Conservation (phyloP, 768 basidiomycete species). For the Lepiota subincarnata region DNA sequence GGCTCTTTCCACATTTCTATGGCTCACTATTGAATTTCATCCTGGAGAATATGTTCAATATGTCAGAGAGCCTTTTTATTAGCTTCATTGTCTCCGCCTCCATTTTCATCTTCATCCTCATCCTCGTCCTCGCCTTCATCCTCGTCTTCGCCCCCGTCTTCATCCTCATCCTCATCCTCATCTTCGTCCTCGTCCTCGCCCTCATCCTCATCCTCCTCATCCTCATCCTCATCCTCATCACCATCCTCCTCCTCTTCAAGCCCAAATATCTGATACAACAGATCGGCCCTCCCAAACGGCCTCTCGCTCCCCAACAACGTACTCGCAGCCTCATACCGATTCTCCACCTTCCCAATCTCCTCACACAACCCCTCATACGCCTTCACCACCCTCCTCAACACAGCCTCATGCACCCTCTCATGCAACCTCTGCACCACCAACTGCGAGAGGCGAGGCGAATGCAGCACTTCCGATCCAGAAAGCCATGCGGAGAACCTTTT, state of each 20-base stretch:
- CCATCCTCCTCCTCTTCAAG: constrained; percentile 41
- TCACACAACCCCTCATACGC: constrained; percentile 75
- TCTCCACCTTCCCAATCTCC: constrained; percentile 68
- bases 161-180: background rate
- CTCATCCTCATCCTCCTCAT: constrained; percentile 6
- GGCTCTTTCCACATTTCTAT: too few species aligned
- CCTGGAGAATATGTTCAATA: too few species aligned
- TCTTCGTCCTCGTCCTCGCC: constrained; percentile 1
- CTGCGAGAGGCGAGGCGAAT: constrained; percentile 73
- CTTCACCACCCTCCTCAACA: constrained; percentile 59
- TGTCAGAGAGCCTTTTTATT: background rate
- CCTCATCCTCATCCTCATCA: constrained; percentile 15
- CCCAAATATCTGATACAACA: constrained; percentile 78
- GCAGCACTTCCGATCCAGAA: constrained; percentile 73
- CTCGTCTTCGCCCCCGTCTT: background rate
- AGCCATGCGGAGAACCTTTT: constrained; percentile 81
- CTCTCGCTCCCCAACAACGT: constrained; percentile 80
- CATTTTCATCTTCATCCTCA: background rate
- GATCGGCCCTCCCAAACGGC: constrained; percentile 74
- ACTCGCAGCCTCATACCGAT: constrained; percentile 87
- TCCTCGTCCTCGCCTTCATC: background rate
- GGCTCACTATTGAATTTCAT: too few species aligned
- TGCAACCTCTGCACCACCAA: constrained; percentile 67
- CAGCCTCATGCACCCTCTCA: constrained; percentile 68
- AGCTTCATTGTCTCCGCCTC: background rate